These are phyloP conservation scores for Corinectria fuckeliana DNA, from an alignment of 2,329 filamentous ascomycete genomes.

Conservation along the genomic window DNA sequence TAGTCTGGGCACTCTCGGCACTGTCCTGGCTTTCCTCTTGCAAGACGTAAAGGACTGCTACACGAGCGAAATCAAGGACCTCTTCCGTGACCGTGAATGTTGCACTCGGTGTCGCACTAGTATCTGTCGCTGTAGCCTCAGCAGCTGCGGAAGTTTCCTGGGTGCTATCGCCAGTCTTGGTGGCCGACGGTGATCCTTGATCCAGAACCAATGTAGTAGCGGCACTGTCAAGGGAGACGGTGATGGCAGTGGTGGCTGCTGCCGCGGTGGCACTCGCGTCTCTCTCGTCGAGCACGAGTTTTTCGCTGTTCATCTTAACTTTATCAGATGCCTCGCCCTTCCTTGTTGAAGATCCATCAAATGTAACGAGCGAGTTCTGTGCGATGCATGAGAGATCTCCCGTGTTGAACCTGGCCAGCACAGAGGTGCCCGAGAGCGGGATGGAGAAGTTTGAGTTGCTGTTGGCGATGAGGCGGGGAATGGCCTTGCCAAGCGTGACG, in stretches of 20 bases:
- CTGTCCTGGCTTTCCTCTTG: slow-evolving; percentile 58
- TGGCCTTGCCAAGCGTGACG: slow-evolving; percentile 80
- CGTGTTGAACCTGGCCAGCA: slow-evolving; percentile 78
- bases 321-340: slow-evolving; percentile 39
- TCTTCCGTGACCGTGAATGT: slow-evolving; percentile 60
- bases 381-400: slow-evolving; percentile 79
- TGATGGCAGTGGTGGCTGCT: slow-evolving; percentile 20
- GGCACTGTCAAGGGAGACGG: slow-evolving; percentile 27
- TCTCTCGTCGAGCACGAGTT: slow-evolving; percentile 16
- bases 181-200: slow-evolving; percentile 25
- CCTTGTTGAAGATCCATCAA: slow-evolving; percentile 64
- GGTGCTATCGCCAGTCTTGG: slow-evolving; percentile 13
- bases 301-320: slow-evolving; percentile 32
- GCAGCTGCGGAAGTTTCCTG: slow-evolving; percentile 18
- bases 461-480: slow-evolving; percentile 75
- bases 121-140: slow-evolving; percentile 20
- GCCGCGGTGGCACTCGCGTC: slow-evolving; percentile 17
- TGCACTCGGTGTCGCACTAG: slow-evolving; percentile 10
- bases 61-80: slow-evolving; percentile 67
- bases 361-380: slow-evolving; percentile 88
- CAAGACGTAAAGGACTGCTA: slow-evolving; percentile 67
- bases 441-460: slow-evolving; percentile 76
- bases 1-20: slow-evolving; percentile 61
- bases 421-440: slow-evolving; percentile 70
- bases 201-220: slow-evolving; percentile 32